These are phyloP conservation scores for Westerdykella sp. DNA, from an alignment of 2,329 filamentous ascomycete genomes.

Conservation along the genomic window DNA sequence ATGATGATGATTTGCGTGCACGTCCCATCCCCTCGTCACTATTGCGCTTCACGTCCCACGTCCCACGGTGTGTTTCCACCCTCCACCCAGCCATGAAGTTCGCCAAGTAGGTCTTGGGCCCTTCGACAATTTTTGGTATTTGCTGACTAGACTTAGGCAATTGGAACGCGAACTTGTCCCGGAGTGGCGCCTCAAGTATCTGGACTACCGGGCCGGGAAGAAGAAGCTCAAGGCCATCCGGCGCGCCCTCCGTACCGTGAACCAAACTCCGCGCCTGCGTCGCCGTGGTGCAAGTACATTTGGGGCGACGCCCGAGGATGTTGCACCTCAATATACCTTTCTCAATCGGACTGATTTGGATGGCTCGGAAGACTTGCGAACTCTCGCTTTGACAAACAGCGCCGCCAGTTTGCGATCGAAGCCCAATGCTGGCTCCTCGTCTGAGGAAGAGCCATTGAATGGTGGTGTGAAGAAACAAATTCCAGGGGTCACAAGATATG, in stretches of 20 bases:
- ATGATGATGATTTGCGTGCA: background rate
- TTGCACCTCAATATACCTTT: conserved; percentile 39
- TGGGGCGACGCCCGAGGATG: conserved; percentile 29
- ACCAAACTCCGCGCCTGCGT: conserved; percentile 45
- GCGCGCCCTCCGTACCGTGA: conserved; percentile 60
- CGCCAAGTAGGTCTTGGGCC: conserved; percentile 47
- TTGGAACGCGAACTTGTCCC: conserved; percentile 83
- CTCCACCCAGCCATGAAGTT: conserved; percentile 49
- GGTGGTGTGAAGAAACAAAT: conserved; percentile 8
- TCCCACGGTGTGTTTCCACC: background rate
- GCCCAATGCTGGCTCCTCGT: conserved; percentile 10
- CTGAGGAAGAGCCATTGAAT: conserved; percentile 26
- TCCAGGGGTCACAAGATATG: conserved; percentile 48
- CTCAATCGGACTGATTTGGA: conserved; percentile 27
- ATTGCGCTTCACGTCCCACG: background rate
- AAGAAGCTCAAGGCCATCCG: conserved; percentile 83
- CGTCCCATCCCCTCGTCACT: background rate
- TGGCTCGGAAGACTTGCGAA: conserved; percentile 19
- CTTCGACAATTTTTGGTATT: background rate
- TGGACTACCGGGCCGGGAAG: conserved; percentile 91
- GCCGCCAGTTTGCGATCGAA: conserved; percentile 12
- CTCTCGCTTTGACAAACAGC: conserved; percentile 21
- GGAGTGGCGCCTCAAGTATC: conserved; percentile 91
- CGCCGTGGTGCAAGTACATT: conserved; percentile 29
- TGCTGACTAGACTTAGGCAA: conserved; percentile 48